Conservation (phyloP, 805 yeast species). For the Starmera quercuum region DNA sequence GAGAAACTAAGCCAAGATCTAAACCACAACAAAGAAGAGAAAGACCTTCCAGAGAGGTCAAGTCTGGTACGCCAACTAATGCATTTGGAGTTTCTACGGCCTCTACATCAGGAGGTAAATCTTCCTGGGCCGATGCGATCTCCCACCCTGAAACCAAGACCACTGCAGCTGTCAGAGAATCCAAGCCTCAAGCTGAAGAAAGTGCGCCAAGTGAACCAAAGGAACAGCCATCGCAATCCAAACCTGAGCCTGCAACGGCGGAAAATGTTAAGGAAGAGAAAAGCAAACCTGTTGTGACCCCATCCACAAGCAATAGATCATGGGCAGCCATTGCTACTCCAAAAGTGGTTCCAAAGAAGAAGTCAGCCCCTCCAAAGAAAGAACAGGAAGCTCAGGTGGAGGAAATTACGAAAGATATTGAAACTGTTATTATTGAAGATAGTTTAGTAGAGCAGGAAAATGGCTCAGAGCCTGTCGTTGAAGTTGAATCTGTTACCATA, state of each 20-base stretch:
- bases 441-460: slow-evolving; percentile 2
- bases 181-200: slow-evolving; percentile 6
- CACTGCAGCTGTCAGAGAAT: neutral
- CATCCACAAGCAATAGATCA: slow-evolving; percentile 30
- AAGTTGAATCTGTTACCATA: slow-evolving; percentile 4
- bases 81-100: slow-evolving; percentile 6
- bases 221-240: slow-evolving; percentile 4
- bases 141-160: slow-evolving; percentile 12
- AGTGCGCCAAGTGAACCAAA: slow-evolving; percentile 7
- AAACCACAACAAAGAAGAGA: slow-evolving; percentile 1
- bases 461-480: slow-evolving; percentile 5
- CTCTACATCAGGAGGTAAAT: slow-evolving; percentile 6
- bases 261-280: slow-evolving; percentile 12
- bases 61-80: slow-evolving; percentile 12
- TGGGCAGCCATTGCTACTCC: slow-evolving; percentile 72
- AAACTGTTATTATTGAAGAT: slow-evolving; percentile 11
- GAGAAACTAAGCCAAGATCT: slow-evolving; percentile 13
- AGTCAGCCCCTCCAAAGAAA: slow-evolving; percentile 17
- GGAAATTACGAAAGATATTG: slow-evolving; percentile 7
- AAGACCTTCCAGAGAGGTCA: slow-evolving; percentile 8
- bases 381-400: slow-evolving; percentile 4
- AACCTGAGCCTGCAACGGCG: slow-evolving; percentile 6
- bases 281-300: slow-evolving; percentile 8
- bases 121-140: slow-evolving; percentile 23
- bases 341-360: slow-evolving; percentile 22